Evolutionary conservation across 495 filamentous ascomycete genomes (phyloP).

Genomic region (Aspergillus cristatus): DNA sequence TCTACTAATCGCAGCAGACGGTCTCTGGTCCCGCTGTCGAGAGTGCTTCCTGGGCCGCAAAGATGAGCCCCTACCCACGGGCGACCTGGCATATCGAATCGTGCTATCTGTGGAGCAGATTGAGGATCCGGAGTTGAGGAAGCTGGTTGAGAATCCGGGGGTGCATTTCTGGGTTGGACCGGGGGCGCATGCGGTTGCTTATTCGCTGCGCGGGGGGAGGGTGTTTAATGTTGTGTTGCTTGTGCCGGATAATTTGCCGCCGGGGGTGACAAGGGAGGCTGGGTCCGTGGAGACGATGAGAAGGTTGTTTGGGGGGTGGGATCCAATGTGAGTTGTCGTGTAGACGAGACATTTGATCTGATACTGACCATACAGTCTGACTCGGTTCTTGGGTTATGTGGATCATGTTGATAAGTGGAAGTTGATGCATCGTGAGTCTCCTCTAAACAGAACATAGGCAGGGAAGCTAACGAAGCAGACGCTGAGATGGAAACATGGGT

Average conservation of each 20-base stretch:
- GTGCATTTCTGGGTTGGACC: conserved; percentile 69
- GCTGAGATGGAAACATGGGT: conserved; percentile 30
- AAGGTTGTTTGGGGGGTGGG: conserved; percentile 50
- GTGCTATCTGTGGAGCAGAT: conserved; percentile 41
- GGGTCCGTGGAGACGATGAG: conserved; percentile 61
- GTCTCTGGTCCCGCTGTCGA: conserved; percentile 42
- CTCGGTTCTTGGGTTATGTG: conserved; percentile 25
- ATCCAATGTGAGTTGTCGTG: conserved; percentile 41
- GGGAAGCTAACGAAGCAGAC: conserved; percentile 17
- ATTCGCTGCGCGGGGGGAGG: conserved; percentile 51
- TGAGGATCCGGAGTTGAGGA: conserved; percentile 39
- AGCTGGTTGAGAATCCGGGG: conserved; percentile 42
- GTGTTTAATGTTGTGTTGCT: conserved; percentile 63
- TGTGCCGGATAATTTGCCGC: conserved; percentile 59
- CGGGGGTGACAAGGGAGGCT: conserved; percentile 38
- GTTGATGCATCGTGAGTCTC: conserved; percentile 46
- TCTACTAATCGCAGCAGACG: conserved; percentile 50
- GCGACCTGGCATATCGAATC: conserved; percentile 63
- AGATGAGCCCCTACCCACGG: conserved; percentile 45
- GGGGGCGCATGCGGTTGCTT: conserved; percentile 53
- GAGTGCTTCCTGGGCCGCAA: conserved; percentile 38
- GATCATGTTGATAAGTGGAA: conserved; percentile 50
- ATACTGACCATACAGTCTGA: conserved; percentile 16
- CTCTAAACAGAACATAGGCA: too few relatives aligned
- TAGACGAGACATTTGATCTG: too few relatives aligned